Evolutionary conservation across 306 rosid genomes (phyloP).

Genomic region (Cajanus cajan): DNA sequence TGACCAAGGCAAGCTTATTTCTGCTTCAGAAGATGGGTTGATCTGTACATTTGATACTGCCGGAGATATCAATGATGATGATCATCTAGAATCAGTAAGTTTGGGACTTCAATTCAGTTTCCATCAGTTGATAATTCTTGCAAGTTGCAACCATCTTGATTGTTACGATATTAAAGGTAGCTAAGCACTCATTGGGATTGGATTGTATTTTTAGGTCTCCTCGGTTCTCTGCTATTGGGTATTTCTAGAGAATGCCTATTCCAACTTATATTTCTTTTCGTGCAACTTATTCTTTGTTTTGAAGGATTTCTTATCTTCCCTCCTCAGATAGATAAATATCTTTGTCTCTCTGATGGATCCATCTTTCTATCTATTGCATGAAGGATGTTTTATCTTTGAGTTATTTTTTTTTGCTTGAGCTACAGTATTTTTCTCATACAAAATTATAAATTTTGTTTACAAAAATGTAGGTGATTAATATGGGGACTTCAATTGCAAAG

Average conservation of each 20-base stretch:
- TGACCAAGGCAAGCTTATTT: slow-evolving; percentile 70
- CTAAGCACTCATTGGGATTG: not conserved
- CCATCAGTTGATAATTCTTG: slow-evolving; percentile 24
- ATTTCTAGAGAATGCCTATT: not conserved
- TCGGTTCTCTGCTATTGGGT: slow-evolving; percentile 1
- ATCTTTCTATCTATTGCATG: not conserved
- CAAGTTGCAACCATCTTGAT: slow-evolving; percentile 17
- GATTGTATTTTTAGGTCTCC: slow-evolving; percentile 13
- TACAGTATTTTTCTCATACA: not conserved
- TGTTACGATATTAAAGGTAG: not conserved
- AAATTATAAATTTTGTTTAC: slow-evolving; percentile 15
- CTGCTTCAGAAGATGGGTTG: slow-evolving; percentile 95
- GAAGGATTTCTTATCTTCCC: not conserved
- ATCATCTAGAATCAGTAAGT: slow-evolving; percentile 84
- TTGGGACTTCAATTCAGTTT: not conserved
- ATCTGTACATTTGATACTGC: slow-evolving; percentile 77
- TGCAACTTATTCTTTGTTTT: not conserved
- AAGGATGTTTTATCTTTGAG: not conserved
- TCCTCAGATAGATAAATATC: not conserved
- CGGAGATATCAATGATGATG: slow-evolving; percentile 85
- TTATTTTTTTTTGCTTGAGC: slow-evolving; percentile 7
- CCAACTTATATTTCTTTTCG: not conserved
- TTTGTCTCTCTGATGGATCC: not conserved
- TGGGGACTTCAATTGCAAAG: slow-evolving; percentile 84
- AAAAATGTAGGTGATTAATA: slow-evolving; percentile 71